Conservation (phyloP, 2,329 filamentous ascomycete species). For the Canariomyces notabilis region DNA sequence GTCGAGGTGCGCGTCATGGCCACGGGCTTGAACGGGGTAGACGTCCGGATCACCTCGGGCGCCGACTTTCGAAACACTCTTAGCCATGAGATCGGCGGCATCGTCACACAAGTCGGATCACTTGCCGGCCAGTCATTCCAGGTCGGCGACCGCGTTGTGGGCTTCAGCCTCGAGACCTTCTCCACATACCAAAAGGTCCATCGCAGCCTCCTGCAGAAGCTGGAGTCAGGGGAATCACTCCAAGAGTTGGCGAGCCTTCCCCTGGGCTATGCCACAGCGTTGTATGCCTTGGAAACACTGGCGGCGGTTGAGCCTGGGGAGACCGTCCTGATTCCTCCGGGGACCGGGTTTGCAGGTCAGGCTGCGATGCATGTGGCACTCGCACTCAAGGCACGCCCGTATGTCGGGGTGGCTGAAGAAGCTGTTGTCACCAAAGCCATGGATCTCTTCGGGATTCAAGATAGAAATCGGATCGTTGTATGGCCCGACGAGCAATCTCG, state of each 20-base stretch:
- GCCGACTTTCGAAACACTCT: too few species aligned
- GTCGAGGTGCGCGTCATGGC: too few species aligned
- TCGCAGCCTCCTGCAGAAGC: conserved; percentile 18
- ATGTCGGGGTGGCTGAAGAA: too few species aligned
- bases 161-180: conserved; percentile 22
- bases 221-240: conserved; percentile 13
- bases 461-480: too few species aligned
- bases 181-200: conserved; percentile 20
- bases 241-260: conserved; percentile 13
- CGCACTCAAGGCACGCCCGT: too few species aligned
- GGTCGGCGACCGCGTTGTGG: conserved; percentile 26
- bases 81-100: conserved; percentile 16
- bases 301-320: conserved; percentile 18
- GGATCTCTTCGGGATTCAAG: too few species aligned
- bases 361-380: too few species aligned
- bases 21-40: too few species aligned
- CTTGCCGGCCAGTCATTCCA: conserved; percentile 21
- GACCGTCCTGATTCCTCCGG: conserved; percentile 17
- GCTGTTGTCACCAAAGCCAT: too few species aligned
- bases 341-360: background rate
- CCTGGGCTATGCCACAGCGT: conserved; percentile 19
- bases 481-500: too few species aligned
- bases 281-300: conserved; percentile 25
- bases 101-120: conserved; percentile 21
- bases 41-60: too few species aligned